Percentiles rank a stretch among this genome's conserved stretches.
Conservation (phyloP, 1,284 basidiomycete genomes). For the Apiotrichum veenhuisii region DNA sequence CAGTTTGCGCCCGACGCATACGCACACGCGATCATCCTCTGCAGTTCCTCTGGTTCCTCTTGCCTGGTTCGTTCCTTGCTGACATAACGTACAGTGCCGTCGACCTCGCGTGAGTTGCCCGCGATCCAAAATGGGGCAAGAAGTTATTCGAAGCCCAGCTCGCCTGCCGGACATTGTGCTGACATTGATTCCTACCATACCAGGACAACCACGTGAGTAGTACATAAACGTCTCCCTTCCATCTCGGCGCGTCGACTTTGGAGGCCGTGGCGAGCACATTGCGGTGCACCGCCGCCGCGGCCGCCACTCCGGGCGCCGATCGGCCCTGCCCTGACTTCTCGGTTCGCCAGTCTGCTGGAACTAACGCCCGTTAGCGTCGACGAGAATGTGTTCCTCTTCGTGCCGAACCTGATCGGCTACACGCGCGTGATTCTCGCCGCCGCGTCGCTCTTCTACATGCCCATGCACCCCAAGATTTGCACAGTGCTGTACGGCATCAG, state of each 20-base stretch:
- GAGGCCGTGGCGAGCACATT: too few species aligned
- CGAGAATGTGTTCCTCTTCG: constrained; percentile 93
- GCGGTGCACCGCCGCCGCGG: neutral
- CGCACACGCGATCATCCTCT: too few species aligned
- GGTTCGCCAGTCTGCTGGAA: neutral
- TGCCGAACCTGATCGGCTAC: constrained; percentile 97
- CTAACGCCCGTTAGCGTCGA: constrained; percentile 26
- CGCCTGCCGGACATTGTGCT: constrained; percentile 5
- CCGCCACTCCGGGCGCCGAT: neutral
- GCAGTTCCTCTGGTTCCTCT: neutral
- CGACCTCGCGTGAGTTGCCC: constrained; percentile 42
- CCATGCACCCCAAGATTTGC: constrained; percentile 86
- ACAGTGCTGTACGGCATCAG: constrained; percentile 87
- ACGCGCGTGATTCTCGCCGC: constrained; percentile 86
- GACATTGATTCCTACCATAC: neutral
- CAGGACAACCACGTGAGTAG: constrained; percentile 40
- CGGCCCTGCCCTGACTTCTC: neutral
- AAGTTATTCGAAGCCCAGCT: too few species aligned
- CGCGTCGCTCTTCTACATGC: constrained; percentile 88
- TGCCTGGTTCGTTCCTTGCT: too few species aligned
- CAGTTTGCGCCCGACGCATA: too few species aligned
- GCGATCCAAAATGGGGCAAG: too few species aligned
- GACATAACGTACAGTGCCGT: constrained; percentile 38
- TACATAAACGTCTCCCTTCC: too few species aligned
- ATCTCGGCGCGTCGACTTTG: too few species aligned